Evolutionary conservation across 345 rosid species (phyloP).

Genomic region (Euclidium syriacum): DNA sequence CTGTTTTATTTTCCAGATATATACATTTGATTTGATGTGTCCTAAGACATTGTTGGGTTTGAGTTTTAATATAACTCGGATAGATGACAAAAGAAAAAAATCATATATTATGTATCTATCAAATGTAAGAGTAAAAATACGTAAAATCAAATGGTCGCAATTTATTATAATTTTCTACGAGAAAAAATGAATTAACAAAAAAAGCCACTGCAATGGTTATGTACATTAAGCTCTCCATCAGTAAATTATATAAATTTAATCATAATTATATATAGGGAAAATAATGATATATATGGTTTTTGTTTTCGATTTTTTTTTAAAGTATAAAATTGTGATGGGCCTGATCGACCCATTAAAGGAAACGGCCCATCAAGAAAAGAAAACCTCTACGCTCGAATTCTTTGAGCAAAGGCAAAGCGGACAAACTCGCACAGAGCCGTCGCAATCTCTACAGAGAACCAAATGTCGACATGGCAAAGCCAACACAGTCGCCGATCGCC

Average conservation of each 20-base stretch:
- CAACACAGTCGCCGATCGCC: constrained; percentile 61
- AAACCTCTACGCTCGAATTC: constrained; percentile 76
- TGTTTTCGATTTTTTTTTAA: not conserved
- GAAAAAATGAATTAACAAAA: not conserved
- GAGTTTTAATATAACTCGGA: too few relatives aligned
- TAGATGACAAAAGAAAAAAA: too few relatives aligned
- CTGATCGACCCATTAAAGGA: not conserved
- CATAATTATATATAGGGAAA: too few relatives aligned
- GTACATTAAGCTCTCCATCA: too few relatives aligned
- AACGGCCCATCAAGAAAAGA: constrained; percentile 38
- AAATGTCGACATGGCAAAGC: constrained; percentile 93
- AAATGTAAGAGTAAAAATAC: not conserved
- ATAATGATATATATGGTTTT: too few relatives aligned
- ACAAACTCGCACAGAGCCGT: constrained; percentile 55
- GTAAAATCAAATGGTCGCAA: not conserved
- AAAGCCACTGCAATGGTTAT: not conserved
- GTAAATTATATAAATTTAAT: too few relatives aligned
- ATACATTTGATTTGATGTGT: too few relatives aligned
- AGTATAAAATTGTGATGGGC: not conserved
- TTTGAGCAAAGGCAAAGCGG: constrained; percentile 65
- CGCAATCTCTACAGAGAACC: constrained; percentile 64
- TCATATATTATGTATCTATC: too few relatives aligned
- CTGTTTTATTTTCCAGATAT: too few relatives aligned
- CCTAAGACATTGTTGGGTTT: too few relatives aligned
- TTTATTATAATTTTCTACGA: not conserved